Base-by-base conservation (phyloP, 495 filamentous ascomycete species). In the Astrothelium macrocarpum region DNA sequence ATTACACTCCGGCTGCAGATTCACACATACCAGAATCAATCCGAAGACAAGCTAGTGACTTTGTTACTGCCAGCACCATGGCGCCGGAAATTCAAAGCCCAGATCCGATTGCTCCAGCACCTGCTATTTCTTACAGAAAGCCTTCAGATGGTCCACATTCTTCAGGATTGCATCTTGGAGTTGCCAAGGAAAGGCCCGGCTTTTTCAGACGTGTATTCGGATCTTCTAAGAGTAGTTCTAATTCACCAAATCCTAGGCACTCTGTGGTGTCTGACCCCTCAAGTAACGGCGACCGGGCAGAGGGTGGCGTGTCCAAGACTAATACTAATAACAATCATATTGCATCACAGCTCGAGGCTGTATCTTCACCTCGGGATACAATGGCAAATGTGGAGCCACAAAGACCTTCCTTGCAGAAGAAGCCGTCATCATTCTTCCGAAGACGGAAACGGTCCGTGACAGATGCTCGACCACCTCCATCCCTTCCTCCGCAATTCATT, bases 151-250 rank as follows among this genome's bases (percentile, higher is more conserved):
- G n/a, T n/a, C 28, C 59, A 16, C 31, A 60, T 43, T 12, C 32
- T 23, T 60, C 59, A 18, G 59, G 59, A 36, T 16, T 60, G 12
- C 12, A 34, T n/a, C 62, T 39, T 0, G 81, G 82, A 31, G 81
- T 79, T 10, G 80, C 80, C 14, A 91, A 87, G 71, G 89, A 93
- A 62, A 84, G 86, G 28, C 90, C 82, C 16, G 91, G 94, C 28
- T 98, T 98, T 76, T 97, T 97, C 78, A 84, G 89, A 63, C 85
- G 93, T 65, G 88, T 97, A 14, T 96, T 97, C 74, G 89, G 86
- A 67, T 64, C 68, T 68, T 49, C 31, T 61, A 61, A 65, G 49
- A 29, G 10, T 29, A 56, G 29, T 29, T 12, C 20, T 29, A 56
- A 29, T 20, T 56, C 49, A 56, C 23, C 49, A 10, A 29, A 56